Percentiles rank a stretch among this genome's conserved stretches.
Evolutionary conservation across 1,284 basidiomycete genomes (phyloP).

Genomic region (Caloboletus firmus): DNA sequence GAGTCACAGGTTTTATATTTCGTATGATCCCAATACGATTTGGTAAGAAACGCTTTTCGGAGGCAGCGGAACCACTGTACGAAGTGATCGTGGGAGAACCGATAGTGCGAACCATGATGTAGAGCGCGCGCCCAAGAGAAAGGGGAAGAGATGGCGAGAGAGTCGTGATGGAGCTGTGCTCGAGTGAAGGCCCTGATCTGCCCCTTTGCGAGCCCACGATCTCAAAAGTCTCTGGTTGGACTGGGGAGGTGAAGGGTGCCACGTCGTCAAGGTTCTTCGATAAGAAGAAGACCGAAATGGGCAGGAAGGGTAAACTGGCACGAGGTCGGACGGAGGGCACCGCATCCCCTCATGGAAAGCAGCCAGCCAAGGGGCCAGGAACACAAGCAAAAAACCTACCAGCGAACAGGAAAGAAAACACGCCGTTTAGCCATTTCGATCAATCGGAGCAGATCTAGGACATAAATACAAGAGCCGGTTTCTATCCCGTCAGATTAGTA

Average conservation of each 20-base stretch:
- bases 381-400: conserved; percentile 20
- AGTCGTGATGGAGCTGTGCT: conserved; percentile 27
- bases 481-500: conserved; percentile 1
- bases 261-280: conserved; percentile 30
- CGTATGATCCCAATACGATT: conserved; percentile 25
- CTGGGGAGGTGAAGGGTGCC: conserved; percentile 19
- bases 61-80: conserved; percentile 29
- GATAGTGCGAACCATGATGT: conserved; percentile 15
- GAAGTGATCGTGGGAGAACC: conserved; percentile 39
- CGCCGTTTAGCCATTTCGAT: conserved; percentile 15
- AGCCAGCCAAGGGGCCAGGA: conserved; percentile 19
- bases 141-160: conserved; percentile 5
- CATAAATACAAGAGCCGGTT: conserved; percentile 5
- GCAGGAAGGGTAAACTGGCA: conserved; percentile 28
- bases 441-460: conserved; percentile 15
- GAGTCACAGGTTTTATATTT: conserved; percentile 31
- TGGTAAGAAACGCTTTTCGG: conserved; percentile 36
- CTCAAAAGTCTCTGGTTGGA: conserved; percentile 20
- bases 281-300: conserved; percentile 31
- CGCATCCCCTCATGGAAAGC: conserved; percentile 30
- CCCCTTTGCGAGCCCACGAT: conserved; percentile 25
- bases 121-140: neutral
- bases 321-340: conserved; percentile 27
- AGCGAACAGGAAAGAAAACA: conserved; percentile 9
- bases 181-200: conserved; percentile 31